phyloP scores from a whole-genome alignment of 1,284 basidiomycete species.

The Sporisorium graminicola region DNA sequence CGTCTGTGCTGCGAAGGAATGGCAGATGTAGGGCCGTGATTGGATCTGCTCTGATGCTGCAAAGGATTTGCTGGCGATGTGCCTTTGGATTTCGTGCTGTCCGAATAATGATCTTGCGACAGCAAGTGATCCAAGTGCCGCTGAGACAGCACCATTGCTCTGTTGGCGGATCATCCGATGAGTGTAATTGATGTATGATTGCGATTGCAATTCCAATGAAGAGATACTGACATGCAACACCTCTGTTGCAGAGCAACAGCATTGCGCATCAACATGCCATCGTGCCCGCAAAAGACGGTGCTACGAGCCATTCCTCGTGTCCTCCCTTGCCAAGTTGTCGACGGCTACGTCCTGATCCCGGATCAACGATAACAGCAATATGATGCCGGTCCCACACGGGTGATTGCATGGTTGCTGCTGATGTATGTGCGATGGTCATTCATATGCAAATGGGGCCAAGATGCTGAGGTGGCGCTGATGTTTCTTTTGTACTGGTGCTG shows the following conservation, averaged over 20 bases:
- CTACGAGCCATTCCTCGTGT: neutral
- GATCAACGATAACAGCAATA: neutral
- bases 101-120: no score
- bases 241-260: neutral
- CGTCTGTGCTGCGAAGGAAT: neutral
- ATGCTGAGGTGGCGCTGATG: slow-evolving; percentile 9
- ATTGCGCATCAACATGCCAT: neutral
- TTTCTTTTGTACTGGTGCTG: slow-evolving; percentile 1
- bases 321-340: neutral
- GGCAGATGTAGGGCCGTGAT: neutral
- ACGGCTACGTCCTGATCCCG: neutral
- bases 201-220: no score
- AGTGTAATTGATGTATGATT: neutral
- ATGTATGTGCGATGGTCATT: neutral
- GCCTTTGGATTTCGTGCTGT: neutral
- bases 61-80: neutral
- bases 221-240: neutral
- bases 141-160: neutral
- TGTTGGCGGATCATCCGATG: neutral
- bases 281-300: neutral
- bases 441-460: neutral
- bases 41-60: neutral
- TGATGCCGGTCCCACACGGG: neutral
- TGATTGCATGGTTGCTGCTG: neutral
- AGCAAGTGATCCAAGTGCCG: no score